Percentiles rank a stretch among this genome's conserved stretches.
These are phyloP conservation scores for Calophaca sinica DNA, from an alignment of 306 rosid genomes.

Conservation along the genomic window DNA sequence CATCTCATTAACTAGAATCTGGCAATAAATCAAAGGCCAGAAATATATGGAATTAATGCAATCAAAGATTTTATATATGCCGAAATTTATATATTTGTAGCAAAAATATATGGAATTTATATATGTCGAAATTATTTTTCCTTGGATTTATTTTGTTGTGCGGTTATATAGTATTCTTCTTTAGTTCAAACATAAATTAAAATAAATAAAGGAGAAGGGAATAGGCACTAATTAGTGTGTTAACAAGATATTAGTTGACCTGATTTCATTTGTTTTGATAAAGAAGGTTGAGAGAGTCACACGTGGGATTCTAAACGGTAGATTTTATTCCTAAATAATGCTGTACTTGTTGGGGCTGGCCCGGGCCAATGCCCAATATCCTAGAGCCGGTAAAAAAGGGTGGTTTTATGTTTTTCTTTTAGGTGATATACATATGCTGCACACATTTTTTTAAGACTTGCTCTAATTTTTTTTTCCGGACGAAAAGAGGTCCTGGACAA, in stretches of 20 bases:
- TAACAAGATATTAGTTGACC: slow-evolving; percentile 43
- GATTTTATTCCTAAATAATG: background rate
- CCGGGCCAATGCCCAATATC: background rate
- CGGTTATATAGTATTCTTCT: background rate
- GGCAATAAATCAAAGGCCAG: no score
- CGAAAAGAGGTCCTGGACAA: no score
- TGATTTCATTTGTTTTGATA: slow-evolving; percentile 7
- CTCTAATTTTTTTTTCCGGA: no score
- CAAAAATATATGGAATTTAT: background rate
- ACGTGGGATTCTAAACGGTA: slow-evolving; percentile 27
- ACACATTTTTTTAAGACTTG: no score
- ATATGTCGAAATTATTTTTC: background rate
- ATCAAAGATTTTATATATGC: no score
- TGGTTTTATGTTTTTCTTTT: background rate
- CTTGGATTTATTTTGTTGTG: background rate
- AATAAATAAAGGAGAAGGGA: slow-evolving; percentile 4
- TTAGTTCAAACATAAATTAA: background rate
- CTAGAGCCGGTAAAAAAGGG: background rate
- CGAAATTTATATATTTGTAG: background rate
- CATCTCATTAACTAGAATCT: no score
- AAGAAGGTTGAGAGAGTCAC: background rate
- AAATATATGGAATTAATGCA: no score
- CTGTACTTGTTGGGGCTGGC: slow-evolving; percentile 2
- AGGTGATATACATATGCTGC: no score
- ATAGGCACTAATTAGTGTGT: slow-evolving; percentile 2